Percentiles rank a stretch among this genome's conserved stretches.
Evolutionary conservation across 108 stramenopile species (phyloP).

Genomic region (Nannochloropsis granulata): DNA sequence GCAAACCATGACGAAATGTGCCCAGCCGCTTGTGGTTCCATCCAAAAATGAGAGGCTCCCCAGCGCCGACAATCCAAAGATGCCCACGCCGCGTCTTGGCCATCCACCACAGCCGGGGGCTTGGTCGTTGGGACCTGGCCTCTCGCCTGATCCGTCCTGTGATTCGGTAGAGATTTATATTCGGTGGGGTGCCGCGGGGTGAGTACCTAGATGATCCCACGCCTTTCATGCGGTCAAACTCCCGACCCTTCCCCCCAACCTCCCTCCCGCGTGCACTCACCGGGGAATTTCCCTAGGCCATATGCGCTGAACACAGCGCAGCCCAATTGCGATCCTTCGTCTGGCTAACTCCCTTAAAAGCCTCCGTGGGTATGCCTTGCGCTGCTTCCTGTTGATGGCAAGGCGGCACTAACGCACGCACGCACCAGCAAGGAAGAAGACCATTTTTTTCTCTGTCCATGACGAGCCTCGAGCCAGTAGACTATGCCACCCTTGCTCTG

Average conservation of each 20-base stretch:
- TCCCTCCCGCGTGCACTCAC: neutral
- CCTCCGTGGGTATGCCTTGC: neutral
- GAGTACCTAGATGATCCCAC: no score
- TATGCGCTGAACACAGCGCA: neutral
- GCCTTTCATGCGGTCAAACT: no score
- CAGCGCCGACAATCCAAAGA: neutral
- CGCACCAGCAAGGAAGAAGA: neutral
- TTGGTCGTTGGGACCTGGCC: neutral
- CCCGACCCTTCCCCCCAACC: no score
- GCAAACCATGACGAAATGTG: neutral
- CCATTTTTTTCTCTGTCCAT: neutral
- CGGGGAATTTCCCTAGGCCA: neutral
- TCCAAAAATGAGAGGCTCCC: neutral
- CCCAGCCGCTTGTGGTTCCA: neutral
- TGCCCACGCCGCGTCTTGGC: neutral
- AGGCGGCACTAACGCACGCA: neutral
- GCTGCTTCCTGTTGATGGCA: neutral
- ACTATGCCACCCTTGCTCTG: no score
- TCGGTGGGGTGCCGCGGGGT: no score
- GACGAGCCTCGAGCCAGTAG: no score
- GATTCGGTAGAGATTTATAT: neutral
- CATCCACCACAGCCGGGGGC: neutral
- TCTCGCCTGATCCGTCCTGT: neutral
- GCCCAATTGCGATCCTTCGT: neutral
- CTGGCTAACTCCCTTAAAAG: neutral